phyloP scores from a whole-genome alignment of 495 filamentous ascomycete species.

The Talaromyces liani region DNA sequence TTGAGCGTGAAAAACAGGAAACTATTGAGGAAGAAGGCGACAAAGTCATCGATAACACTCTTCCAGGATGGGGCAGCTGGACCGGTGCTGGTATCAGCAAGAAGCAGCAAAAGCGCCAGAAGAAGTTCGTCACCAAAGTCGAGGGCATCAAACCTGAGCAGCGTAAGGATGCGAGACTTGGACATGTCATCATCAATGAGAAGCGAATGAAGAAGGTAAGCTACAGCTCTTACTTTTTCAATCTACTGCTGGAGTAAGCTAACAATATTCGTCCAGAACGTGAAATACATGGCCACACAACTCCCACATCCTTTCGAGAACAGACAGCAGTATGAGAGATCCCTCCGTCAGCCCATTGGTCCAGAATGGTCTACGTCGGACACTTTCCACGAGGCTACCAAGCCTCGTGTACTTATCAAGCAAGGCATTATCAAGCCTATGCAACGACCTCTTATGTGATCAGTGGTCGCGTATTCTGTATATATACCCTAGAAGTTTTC shows the following conservation, averaged over 20 bases:
- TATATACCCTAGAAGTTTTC: not conserved
- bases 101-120: slow-evolving; percentile 54
- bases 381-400: slow-evolving; percentile 81
- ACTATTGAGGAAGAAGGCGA: slow-evolving; percentile 73
- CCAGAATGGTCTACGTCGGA: slow-evolving; percentile 94
- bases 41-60: slow-evolving; percentile 71
- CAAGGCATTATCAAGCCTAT: slow-evolving; percentile 87
- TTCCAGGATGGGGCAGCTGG: slow-evolving; percentile 93
- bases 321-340: slow-evolving; percentile 82
- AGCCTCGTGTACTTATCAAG: slow-evolving; percentile 87
- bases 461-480: not conserved
- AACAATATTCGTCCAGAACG: slow-evolving; percentile 49
- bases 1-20: slow-evolving; percentile 72
- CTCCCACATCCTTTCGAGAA: slow-evolving; percentile 86
- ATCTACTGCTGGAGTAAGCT: not conserved
- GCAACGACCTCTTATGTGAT: slow-evolving; percentile 61
- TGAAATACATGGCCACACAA: slow-evolving; percentile 72
- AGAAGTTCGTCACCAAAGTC: slow-evolving; percentile 57
- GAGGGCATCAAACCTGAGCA: slow-evolving; percentile 71
- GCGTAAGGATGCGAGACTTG: slow-evolving; percentile 73
- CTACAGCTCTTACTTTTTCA: not conserved
- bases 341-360: slow-evolving; percentile 77
- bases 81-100: slow-evolving; percentile 69
- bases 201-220: slow-evolving; percentile 79
- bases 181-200: slow-evolving; percentile 86